Base-by-base conservation (phyloP, 495 filamentous ascomycete species). In the Penicillium pancosmium region DNA sequence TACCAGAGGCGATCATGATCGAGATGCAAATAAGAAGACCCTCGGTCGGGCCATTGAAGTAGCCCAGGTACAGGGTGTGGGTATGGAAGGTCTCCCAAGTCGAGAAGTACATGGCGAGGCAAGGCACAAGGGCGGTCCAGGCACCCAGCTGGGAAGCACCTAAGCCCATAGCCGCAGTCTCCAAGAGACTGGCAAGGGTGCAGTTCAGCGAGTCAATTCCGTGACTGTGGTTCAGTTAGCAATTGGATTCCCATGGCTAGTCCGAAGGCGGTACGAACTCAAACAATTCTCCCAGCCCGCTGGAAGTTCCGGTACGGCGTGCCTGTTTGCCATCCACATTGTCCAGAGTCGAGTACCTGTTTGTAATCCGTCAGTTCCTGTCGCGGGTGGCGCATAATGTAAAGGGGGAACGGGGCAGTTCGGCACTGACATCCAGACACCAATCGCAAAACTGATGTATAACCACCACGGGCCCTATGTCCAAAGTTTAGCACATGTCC, bases 51-150 rank as follows among this genome's bases (percentile, higher is more conserved):
- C 95, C 95, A 71, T 98, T 98, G 82, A 98, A 88, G 73, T 95
- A 92, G 35, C 94, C 94, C 4, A 98, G 87, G 70, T 98, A 98
- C 2, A 98, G 79, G 0, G 96, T 98, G 73, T 98, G 94, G 1
- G 94, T 97, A 74, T 98, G 94, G 72, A 96, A 98, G 3, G 94
- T 98, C 73, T 98, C 94, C 94, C 94, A 98, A 8, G 94, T 98
- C 5, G 93, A 97, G 78, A 98, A 97, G 80, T 96, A 98, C 94
- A 98, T 98, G 21, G 94, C 91, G 9, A 98, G 77, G 62, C 91
- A 95, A 2, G 94, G 95, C 53, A 92, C 84, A 38, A 98, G 75
- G 12, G 93, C 92, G 1, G 94, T 98, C 70, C 94, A 95, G 47
- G 92, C 88, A 62, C 94, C 94, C 7, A 91, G 83, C 54, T 84